A percentile compares a stretch with the other conserved stretches of the same genome.
Evolutionary conservation across 2,329 filamentous ascomycete species (phyloP).

Genomic region (Hawksworthiomyces lignivorus): DNA sequence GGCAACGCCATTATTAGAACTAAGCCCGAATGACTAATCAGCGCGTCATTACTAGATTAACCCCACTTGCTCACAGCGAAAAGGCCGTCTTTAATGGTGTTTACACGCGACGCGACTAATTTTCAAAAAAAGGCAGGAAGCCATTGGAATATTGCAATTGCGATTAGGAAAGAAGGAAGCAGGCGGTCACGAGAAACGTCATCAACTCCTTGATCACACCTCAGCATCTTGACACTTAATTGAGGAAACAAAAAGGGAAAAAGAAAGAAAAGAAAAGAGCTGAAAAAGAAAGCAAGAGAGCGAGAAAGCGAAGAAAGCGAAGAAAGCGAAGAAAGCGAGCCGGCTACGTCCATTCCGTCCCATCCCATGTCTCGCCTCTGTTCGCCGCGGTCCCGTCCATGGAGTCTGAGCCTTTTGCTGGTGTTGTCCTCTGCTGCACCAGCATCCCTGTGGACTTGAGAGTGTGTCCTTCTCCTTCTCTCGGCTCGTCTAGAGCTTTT

Average conservation of each 20-base stretch:
- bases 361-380: slow-evolving; percentile 10
- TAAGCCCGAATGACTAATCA: slow-evolving; percentile 7
- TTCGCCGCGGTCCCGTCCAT: slow-evolving; percentile 12
- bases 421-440: slow-evolving; percentile 79
- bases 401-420: slow-evolving; percentile 39
- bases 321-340: too few species aligned
- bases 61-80: too few species aligned
- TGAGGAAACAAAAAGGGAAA: too few species aligned
- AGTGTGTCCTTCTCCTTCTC: slow-evolving; percentile 33
- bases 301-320: background rate
- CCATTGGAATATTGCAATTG: too few species aligned
- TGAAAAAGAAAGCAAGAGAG: background rate
- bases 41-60: slow-evolving; percentile 3
- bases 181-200: too few species aligned
- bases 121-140: background rate
- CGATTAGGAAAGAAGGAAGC: too few species aligned
- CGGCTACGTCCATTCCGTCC: background rate
- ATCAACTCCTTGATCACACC: too few species aligned
- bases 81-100: too few species aligned
- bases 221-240: too few species aligned
- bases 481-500: background rate
- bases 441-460: slow-evolving; percentile 72
- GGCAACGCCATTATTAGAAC: too few species aligned
- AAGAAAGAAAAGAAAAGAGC: background rate
- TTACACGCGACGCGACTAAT: slow-evolving; percentile 8